Percentiles rank a stretch among this genome's conserved stretches.
These are phyloP conservation scores for Hippophae tibetana DNA, from an alignment of 306 rosid species.

Conservation along the genomic window DNA sequence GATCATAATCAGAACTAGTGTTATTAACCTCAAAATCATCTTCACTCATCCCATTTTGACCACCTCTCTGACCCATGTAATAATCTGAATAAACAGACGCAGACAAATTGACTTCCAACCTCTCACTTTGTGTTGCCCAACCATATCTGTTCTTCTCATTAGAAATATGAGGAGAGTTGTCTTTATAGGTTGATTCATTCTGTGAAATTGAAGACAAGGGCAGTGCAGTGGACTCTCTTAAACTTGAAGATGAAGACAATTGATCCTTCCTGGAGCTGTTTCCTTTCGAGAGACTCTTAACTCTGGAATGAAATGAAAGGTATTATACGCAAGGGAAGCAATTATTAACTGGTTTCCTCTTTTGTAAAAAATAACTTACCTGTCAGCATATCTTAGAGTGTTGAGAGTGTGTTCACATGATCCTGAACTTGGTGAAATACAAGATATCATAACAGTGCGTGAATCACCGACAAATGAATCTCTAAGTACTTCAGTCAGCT, in stretches of 20 bases:
- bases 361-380: slow-evolving; percentile 29
- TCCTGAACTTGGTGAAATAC: slow-evolving; percentile 83
- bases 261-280: slow-evolving; percentile 51
- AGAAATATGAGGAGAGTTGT: slow-evolving; percentile 36
- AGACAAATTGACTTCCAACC: slow-evolving; percentile 43
- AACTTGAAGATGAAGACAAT: slow-evolving; percentile 40
- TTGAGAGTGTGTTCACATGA: slow-evolving; percentile 84
- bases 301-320: slow-evolving; percentile 30
- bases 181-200: slow-evolving; percentile 34
- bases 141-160: slow-evolving; percentile 54
- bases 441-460: slow-evolving; percentile 81
- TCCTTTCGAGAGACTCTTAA: slow-evolving; percentile 71
- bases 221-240: slow-evolving; percentile 51
- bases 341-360: neutral
- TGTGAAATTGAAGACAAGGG: slow-evolving; percentile 39
- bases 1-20: slow-evolving; percentile 50
- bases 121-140: slow-evolving; percentile 66
- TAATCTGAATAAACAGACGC: slow-evolving; percentile 39
- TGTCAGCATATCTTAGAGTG: slow-evolving; percentile 83
- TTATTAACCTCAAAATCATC: slow-evolving; percentile 34
- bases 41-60: slow-evolving; percentile 39
- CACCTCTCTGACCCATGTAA: slow-evolving; percentile 40
- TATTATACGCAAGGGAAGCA: neutral
- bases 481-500: slow-evolving; percentile 78
- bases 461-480: slow-evolving; percentile 86